Evolutionary conservation across 345 rosid genomes (phyloP).

Genomic region (Alliaria petiolata): DNA sequence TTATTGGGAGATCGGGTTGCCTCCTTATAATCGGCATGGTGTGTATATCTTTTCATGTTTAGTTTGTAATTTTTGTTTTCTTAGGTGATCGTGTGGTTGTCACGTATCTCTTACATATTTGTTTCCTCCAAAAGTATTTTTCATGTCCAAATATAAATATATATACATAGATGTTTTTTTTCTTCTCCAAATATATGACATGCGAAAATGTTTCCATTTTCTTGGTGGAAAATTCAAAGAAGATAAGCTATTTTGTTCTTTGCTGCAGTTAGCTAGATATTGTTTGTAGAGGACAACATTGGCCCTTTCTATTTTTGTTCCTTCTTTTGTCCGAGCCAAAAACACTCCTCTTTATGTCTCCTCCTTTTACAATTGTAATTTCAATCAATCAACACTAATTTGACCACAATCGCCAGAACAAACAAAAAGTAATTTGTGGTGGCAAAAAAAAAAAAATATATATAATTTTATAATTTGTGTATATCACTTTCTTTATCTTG

Average conservation of each 20-base stretch:
- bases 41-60: too few relatives aligned
- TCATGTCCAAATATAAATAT: not conserved
- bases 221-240: conserved; percentile 2
- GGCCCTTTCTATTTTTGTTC: conserved; percentile 36
- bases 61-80: too few relatives aligned
- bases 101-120: not conserved
- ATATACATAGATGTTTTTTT: not conserved
- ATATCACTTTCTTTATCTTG: not conserved
- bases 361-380: conserved; percentile 12
- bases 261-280: conserved; percentile 22
- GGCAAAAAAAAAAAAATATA: not conserved
- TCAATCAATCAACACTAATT: conserved; percentile 25
- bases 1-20: not conserved
- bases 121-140: not conserved
- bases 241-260: conserved; percentile 23
- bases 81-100: too few relatives aligned
- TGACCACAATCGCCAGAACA: conserved; percentile 11
- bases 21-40: too few relatives aligned
- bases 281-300: conserved; percentile 32
- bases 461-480: not conserved
- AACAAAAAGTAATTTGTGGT: not conserved
- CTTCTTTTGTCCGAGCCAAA: conserved; percentile 28
- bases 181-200: not conserved
- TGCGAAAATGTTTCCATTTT: not conserved
- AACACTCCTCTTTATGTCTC: conserved; percentile 30